These are phyloP conservation scores for Jaapia argillacea DNA, from an alignment of 768 basidiomycete genomes.

Conservation along the genomic window DNA sequence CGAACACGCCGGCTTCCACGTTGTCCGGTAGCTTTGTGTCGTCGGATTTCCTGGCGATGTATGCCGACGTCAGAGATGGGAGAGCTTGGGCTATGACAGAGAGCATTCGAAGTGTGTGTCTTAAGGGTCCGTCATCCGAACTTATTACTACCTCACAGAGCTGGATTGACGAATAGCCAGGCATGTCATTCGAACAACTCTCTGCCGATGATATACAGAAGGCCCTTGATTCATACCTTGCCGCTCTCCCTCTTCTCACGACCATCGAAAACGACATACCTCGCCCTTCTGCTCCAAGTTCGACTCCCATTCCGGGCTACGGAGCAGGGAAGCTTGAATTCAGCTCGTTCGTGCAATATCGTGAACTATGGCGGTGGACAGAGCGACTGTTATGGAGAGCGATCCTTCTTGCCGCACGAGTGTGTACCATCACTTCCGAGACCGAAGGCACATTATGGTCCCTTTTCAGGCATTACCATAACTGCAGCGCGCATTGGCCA, in stretches of 20 bases:
- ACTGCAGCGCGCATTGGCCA: slow-evolving; percentile 66
- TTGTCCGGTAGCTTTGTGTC: slow-evolving; percentile 45
- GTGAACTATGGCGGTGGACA: slow-evolving; percentile 82
- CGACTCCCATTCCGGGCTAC: slow-evolving; percentile 17
- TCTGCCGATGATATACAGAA: slow-evolving; percentile 32
- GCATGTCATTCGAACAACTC: slow-evolving; percentile 67
- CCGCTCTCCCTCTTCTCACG: slow-evolving; percentile 44
- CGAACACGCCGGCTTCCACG: slow-evolving; percentile 29
- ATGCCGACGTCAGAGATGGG: slow-evolving; percentile 54
- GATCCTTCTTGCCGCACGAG: slow-evolving; percentile 50
- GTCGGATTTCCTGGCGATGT: slow-evolving; percentile 25
- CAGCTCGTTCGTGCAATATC: slow-evolving; percentile 53
- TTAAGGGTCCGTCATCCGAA: slow-evolving; percentile 48
- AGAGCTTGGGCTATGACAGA: slow-evolving; percentile 67
- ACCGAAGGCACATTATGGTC: slow-evolving; percentile 45
- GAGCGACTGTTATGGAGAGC: slow-evolving; percentile 81
- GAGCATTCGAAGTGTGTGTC: slow-evolving; percentile 63
- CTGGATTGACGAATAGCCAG: slow-evolving; percentile 28
- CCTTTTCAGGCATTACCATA: slow-evolving; percentile 50
- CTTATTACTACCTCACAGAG: neutral
- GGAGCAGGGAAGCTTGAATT: slow-evolving; percentile 29
- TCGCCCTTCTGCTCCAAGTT: slow-evolving; percentile 16
- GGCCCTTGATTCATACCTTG: slow-evolving; percentile 49
- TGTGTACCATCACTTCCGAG: slow-evolving; percentile 23
- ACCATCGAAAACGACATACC: slow-evolving; percentile 36